Conservation (phyloP, 108 stramenopile species). For the Pseudonitzschia delicatissima region DNA sequence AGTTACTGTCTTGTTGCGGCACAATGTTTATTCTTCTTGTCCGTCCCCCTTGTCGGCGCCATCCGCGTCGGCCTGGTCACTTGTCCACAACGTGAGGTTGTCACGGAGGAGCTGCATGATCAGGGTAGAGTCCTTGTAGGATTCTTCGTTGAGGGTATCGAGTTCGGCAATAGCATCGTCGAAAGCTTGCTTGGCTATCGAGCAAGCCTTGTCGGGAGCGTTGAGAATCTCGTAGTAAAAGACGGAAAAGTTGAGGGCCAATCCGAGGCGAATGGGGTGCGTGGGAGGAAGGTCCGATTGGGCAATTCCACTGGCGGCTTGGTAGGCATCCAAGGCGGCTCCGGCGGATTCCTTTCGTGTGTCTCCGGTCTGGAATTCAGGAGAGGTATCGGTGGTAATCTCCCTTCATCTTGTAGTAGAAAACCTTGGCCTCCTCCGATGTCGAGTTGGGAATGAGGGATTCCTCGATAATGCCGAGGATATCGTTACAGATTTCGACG, state of each 20-base stretch:
- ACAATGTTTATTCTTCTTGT: neutral
- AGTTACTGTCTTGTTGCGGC: too few relatives aligned
- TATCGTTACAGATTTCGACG: slow-evolving; percentile 98
- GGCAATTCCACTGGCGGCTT: slow-evolving; percentile 93
- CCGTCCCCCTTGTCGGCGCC: slow-evolving; percentile 66
- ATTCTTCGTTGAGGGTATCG: slow-evolving; percentile 98
- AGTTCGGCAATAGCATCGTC: slow-evolving; percentile 99
- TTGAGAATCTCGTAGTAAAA: slow-evolving; percentile 99
- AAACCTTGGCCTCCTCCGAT: slow-evolving; percentile 99
- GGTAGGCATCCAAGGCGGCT: slow-evolving; percentile 96
- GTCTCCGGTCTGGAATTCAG: slow-evolving; percentile 90
- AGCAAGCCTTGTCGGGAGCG: slow-evolving; percentile 92
- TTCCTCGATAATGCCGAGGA: slow-evolving; percentile 96
- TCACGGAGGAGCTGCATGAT: slow-evolving; percentile 99
- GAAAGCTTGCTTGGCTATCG: slow-evolving; percentile 98
- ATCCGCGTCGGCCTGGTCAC: slow-evolving; percentile 90
- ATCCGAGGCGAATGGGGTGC: slow-evolving; percentile 99
- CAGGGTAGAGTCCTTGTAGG: slow-evolving; percentile 99
- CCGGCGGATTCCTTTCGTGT: slow-evolving; percentile 89
- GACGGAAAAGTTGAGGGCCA: slow-evolving; percentile 99
- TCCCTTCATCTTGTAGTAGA: slow-evolving; percentile 99
- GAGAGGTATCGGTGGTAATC: slow-evolving; percentile 99
- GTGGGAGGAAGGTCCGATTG: slow-evolving; percentile 97
- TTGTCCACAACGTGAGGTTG: slow-evolving; percentile 99
- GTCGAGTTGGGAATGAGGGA: slow-evolving; percentile 97